A percentile compares a stretch with the other conserved stretches of the same genome.
phyloP scores from a whole-genome alignment of 179 eudicot species.

The Gypsophila paniculata region DNA sequence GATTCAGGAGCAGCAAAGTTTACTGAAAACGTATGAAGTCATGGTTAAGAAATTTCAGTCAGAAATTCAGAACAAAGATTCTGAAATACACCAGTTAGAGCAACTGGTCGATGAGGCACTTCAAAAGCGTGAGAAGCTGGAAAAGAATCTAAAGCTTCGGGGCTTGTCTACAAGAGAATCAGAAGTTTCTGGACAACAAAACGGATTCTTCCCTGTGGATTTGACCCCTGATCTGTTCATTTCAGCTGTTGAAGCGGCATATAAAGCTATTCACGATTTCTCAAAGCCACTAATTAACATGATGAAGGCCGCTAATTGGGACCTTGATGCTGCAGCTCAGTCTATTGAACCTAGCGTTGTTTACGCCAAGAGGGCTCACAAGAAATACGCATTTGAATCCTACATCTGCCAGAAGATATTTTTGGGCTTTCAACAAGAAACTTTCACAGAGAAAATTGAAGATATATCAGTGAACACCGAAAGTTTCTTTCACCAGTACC shows the following conservation, averaged over 20 bases:
- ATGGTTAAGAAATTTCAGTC: slow-evolving; percentile 93
- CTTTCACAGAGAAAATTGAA: slow-evolving; percentile 62
- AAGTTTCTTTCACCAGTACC: slow-evolving; percentile 70
- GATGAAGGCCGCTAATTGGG: slow-evolving; percentile 99
- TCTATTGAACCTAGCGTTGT: slow-evolving; percentile 66
- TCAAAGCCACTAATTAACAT: slow-evolving; percentile 93
- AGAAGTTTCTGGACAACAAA: slow-evolving; percentile 45
- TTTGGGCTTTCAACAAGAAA: slow-evolving; percentile 65
- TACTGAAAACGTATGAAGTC: slow-evolving; percentile 82
- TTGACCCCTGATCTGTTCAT: slow-evolving; percentile 73
- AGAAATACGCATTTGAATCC: slow-evolving; percentile 82
- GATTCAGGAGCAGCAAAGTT: slow-evolving; percentile 89
- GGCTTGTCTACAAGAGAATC: slow-evolving; percentile 74
- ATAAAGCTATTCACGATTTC: slow-evolving; percentile 80
- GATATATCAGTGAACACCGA: slow-evolving; percentile 37
- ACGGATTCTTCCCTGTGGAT: slow-evolving; percentile 43
- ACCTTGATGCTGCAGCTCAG: slow-evolving; percentile 87
- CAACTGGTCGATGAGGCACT: slow-evolving; percentile 75
- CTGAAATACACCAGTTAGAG: slow-evolving; percentile 74
- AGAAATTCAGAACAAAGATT: slow-evolving; percentile 84
- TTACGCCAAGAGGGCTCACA: slow-evolving; percentile 81
- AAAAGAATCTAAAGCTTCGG: slow-evolving; percentile 83
- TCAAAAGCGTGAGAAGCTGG: slow-evolving; percentile 69
- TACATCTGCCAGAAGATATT: slow-evolving; percentile 84
- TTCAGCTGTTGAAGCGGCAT: slow-evolving; percentile 66